Evolutionary conservation across 1,139 yeast genomes (phyloP), one percentile per base, ranked within the genome.

Genomic region (Yamadazyma jaroonii): DNA sequence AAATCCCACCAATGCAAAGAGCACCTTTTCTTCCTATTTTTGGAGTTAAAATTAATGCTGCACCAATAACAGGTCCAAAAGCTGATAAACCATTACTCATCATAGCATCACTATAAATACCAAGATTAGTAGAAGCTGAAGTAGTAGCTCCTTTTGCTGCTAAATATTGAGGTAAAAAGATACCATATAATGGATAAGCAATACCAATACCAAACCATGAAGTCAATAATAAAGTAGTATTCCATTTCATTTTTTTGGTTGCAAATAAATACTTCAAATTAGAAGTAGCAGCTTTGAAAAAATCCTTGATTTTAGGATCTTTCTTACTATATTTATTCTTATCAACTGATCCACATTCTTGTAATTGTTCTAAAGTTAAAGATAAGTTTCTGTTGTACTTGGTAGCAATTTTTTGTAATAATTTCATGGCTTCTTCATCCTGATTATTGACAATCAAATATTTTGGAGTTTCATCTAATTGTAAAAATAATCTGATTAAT

Each of bases 21-120:
- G 79, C 67, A 5, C 82, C 83, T 46, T 78, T 63, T 47, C 84
- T 63, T 7, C 84, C 84, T 25, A 76, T 45, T 14, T 49, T 50
- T 3, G 78, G 81, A 42, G 74, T 52, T 34, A 62, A 57, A 39
- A 72, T 60, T 32, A 73, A 41, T 4, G 55, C 59, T 33, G 76
- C 81, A 5, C 77, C 84, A 32, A 79, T 56, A 11, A 77, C 46
- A 6, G 85, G 84, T 8, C 85, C 86, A 38, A 73, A 70, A 27
- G 76, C 74, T 27, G 79, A 70, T 21, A 68, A 64, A 24, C 71
- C 64, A 46, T 74, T 74, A 33, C 73, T 71, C 36, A 80, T 64
- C 35, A 74, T 59, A 32, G 74, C 71, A 53, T 79, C 75, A 49
- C 81, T 60, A 56, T 78, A 79, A n/a, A 65, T 62, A 17, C 67